Conservation (phyloP, 495 filamentous ascomycete genomes). For the Aspergillus campestris region DNA sequence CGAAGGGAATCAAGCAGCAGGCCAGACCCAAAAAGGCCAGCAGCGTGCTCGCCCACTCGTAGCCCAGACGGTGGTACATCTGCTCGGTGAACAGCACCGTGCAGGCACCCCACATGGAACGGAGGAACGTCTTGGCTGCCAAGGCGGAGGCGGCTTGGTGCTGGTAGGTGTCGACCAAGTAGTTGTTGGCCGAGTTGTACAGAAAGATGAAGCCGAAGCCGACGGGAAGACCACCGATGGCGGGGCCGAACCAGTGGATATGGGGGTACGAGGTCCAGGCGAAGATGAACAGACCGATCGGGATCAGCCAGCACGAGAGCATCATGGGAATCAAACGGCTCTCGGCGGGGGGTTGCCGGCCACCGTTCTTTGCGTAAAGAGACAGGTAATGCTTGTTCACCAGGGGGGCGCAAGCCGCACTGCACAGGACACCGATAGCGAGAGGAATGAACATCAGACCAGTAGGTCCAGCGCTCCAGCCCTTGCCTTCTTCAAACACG, state of each 20-base stretch:
- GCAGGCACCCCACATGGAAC: constrained; percentile 70
- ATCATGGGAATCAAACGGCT: constrained; percentile 78
- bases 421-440: constrained; percentile 57
- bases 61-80: constrained; percentile 64
- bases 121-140: constrained; percentile 75
- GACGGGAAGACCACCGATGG: constrained; percentile 64
- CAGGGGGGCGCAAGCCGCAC: constrained; percentile 56
- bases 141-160: constrained; percentile 78
- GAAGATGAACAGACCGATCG: constrained; percentile 73
- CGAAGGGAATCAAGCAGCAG: constrained; percentile 68
- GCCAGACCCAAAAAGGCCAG: constrained; percentile 62
- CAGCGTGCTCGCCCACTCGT: constrained; percentile 67
- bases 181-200: constrained; percentile 81
- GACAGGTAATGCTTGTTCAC: constrained; percentile 73
- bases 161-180: constrained; percentile 75
- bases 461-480: constrained; percentile 59
- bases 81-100: constrained; percentile 71
- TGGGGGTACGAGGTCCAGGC: constrained; percentile 67
- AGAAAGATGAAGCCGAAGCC: constrained; percentile 83
- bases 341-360: constrained; percentile 61
- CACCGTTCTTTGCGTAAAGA: constrained; percentile 47
- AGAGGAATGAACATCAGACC: constrained; percentile 78
- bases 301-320: constrained; percentile 71
- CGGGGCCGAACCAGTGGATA: constrained; percentile 62
- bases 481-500: constrained; percentile 67